These are phyloP conservation scores for Cyclocybe aegerita DNA, from an alignment of 768 basidiomycete genomes.

Conservation along the genomic window DNA sequence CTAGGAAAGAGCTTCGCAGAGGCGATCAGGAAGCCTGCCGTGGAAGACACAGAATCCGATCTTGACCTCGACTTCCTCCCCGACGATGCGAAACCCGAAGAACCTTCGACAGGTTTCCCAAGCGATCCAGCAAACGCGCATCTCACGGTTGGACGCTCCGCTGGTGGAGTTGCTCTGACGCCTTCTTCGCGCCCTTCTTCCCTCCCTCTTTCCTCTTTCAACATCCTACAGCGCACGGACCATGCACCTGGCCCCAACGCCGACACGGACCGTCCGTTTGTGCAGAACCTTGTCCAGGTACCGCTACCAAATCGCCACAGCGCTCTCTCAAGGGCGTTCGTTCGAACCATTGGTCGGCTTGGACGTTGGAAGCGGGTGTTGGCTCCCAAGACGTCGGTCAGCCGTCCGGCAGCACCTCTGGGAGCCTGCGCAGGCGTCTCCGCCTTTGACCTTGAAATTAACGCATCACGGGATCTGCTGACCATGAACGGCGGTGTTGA, in stretches of 20 bases:
- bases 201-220: slow-evolving; percentile 54
- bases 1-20: slow-evolving; percentile 70
- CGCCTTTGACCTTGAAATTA: slow-evolving; percentile 70
- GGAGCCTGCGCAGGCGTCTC: slow-evolving; percentile 51
- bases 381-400: slow-evolving; percentile 39
- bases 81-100: slow-evolving; percentile 40
- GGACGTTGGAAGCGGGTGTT: slow-evolving; percentile 83
- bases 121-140: slow-evolving; percentile 51
- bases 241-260: slow-evolving; percentile 31
- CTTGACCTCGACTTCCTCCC: slow-evolving; percentile 77
- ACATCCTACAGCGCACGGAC: slow-evolving; percentile 64
- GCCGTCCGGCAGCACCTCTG: slow-evolving; percentile 20
- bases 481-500: slow-evolving; percentile 63
- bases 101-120: slow-evolving; percentile 31
- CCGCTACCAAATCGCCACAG: slow-evolving; percentile 57
- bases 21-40: slow-evolving; percentile 41
- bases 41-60: slow-evolving; percentile 62
- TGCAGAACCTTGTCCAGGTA: slow-evolving; percentile 32
- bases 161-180: slow-evolving; percentile 34
- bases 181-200: slow-evolving; percentile 40
- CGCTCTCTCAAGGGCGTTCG: slow-evolving; percentile 71
- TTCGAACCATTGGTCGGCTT: slow-evolving; percentile 79
- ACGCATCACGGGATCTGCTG: slow-evolving; percentile 59
- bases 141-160: slow-evolving; percentile 33
- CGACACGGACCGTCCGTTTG: slow-evolving; percentile 23